phyloP scores from a whole-genome alignment of 371 early-diverging fungal species.

The Mortierella sp. region DNA sequence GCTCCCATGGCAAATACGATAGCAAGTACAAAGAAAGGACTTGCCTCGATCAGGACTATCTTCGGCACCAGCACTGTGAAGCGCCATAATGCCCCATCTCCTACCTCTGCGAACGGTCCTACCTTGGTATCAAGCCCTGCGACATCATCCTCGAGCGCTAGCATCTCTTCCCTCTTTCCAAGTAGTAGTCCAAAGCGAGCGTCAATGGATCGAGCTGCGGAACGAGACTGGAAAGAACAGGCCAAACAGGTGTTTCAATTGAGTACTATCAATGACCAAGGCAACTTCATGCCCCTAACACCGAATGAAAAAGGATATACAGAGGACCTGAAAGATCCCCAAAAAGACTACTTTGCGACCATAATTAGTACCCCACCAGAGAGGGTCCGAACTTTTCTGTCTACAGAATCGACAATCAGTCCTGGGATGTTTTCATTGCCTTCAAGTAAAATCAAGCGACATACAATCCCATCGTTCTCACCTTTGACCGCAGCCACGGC shows the following conservation, averaged over 20 bases:
- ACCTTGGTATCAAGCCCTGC: constrained; percentile 1
- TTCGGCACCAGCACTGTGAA: constrained; percentile 13
- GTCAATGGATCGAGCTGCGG: constrained; percentile 25
- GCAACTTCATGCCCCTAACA: constrained; percentile 39
- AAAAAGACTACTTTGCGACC: constrained; percentile 36
- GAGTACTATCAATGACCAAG: constrained; percentile 43
- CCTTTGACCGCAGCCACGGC: background rate
- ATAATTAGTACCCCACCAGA: constrained; percentile 49
- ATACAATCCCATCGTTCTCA: constrained; percentile 30
- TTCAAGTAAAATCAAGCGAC: constrained; percentile 34
- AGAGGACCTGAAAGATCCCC: constrained; percentile 19
- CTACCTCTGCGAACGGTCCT: background rate
- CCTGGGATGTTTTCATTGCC: constrained; percentile 41
- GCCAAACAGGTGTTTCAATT: constrained; percentile 42
- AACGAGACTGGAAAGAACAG: constrained; percentile 37
- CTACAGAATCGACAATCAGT: constrained; percentile 44
- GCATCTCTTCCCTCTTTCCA: background rate
- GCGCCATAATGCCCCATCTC: constrained; percentile 20
- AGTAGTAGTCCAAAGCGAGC: constrained; percentile 1
- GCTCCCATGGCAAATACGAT: constrained; percentile 11
- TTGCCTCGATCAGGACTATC: constrained; percentile 21
- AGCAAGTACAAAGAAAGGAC: background rate
- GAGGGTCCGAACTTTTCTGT: constrained; percentile 37
- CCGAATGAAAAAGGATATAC: constrained; percentile 24
- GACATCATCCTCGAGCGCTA: background rate